These are phyloP conservation scores for Uncinocarpus reesii DNA, from an alignment of 2,329 filamentous ascomycete species.

Conservation along the genomic window DNA sequence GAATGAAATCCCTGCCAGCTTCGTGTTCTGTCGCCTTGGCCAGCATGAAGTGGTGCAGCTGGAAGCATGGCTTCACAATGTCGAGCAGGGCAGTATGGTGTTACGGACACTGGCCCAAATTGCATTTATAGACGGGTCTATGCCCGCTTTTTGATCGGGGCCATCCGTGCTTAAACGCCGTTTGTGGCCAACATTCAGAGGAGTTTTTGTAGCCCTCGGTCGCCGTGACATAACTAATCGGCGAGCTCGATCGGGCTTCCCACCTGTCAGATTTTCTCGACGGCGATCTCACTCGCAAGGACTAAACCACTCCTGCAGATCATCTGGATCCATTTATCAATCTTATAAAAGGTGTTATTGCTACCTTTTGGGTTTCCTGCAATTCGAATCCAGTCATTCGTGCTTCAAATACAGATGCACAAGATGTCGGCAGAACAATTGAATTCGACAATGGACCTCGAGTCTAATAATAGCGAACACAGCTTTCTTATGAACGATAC, in stretches of 20 bases:
- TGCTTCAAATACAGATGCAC: background rate
- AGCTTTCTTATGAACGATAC: slow-evolving; percentile 45
- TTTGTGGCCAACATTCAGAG: background rate
- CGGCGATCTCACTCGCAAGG: background rate
- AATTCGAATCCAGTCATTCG: background rate
- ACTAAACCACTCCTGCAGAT: background rate
- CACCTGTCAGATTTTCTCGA: background rate
- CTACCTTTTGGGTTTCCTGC: background rate
- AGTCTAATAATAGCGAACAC: slow-evolving; percentile 21
- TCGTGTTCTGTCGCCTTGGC: too few relatives aligned
- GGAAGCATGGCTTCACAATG: too few relatives aligned
- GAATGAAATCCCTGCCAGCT: background rate
- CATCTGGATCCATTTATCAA: background rate
- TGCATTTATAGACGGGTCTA: too few relatives aligned
- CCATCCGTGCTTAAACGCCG: background rate
- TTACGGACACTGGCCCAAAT: too few relatives aligned
- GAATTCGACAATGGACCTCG: slow-evolving; percentile 21
- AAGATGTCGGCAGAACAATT: slow-evolving; percentile 8
- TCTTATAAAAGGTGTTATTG: background rate
- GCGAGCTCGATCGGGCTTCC: background rate
- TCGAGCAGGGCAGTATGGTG: too few relatives aligned
- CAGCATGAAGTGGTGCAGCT: too few relatives aligned
- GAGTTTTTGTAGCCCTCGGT: too few relatives aligned
- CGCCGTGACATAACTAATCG: slow-evolving; percentile 1
- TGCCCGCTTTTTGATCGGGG: too few relatives aligned